A percentile compares a stretch with the other conserved stretches of the same genome.
Evolutionary conservation across 148 eudicot species (phyloP).

Genomic region (Suaeda aralocaspica): DNA sequence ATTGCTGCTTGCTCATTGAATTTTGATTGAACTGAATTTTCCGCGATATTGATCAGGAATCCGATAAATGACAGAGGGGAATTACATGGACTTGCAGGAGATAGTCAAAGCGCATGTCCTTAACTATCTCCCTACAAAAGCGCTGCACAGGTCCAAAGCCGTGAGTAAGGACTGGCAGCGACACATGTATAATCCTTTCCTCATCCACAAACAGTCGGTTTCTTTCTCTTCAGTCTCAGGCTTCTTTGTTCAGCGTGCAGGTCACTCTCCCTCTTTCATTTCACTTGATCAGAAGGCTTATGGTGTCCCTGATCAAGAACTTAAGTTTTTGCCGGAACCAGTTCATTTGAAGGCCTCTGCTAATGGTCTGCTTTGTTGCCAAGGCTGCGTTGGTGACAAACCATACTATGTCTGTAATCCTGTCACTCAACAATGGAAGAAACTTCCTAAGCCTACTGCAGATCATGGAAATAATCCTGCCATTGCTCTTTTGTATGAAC

Average conservation of each 20-base stretch:
- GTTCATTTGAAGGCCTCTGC: conserved; percentile 45
- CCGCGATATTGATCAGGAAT: no score
- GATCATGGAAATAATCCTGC: conserved; percentile 53
- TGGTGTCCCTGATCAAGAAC: conserved; percentile 52
- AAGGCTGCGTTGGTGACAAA: conserved; percentile 31
- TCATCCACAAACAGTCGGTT: conserved; percentile 50
- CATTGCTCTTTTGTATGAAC: conserved; percentile 51
- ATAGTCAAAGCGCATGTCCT: conserved; percentile 52
- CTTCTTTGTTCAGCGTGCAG: conserved; percentile 42
- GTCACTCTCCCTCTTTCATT: conserved; percentile 33
- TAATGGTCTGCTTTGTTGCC: conserved; percentile 64
- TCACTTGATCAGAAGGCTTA: conserved; percentile 41
- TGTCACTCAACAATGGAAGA: conserved; percentile 42
- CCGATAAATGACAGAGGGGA: conserved; percentile 15
- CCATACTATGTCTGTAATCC: conserved; percentile 69
- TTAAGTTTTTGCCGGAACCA: conserved; percentile 47
- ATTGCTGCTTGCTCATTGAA: no score
- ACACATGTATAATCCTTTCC: conserved; percentile 52
- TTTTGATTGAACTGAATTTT: no score
- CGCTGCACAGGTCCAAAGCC: conserved; percentile 36
- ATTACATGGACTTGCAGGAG: conserved; percentile 53
- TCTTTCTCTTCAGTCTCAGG: conserved; percentile 37
- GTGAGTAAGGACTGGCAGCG: conserved; percentile 64
- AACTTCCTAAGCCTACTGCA: conserved; percentile 44
- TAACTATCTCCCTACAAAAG: conserved; percentile 60